Conservation (phyloP, 2,329 filamentous ascomycete species). For the Clathrospora elynae region DNA sequence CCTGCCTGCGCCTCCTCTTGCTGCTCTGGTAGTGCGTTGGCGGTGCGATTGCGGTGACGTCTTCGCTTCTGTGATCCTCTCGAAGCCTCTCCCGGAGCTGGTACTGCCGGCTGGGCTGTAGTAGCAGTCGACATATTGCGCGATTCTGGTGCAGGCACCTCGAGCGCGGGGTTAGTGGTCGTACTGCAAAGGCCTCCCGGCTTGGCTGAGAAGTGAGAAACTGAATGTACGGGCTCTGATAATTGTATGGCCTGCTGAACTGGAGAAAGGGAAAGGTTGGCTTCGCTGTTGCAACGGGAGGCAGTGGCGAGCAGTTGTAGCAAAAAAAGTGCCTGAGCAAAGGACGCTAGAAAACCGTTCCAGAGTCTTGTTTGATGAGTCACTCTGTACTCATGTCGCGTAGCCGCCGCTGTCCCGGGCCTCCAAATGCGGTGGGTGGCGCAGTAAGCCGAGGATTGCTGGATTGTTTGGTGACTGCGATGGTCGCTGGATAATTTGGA, state of each 20-base stretch:
- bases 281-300: neutral
- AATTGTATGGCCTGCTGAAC: conserved; percentile 41
- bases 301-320: conserved; percentile 30
- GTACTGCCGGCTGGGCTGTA: conserved; percentile 16
- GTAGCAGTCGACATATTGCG: conserved; percentile 31
- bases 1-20: conserved; percentile 25
- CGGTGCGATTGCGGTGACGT: conserved; percentile 33
- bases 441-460: conserved; percentile 1
- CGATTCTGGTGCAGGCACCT: conserved; percentile 4
- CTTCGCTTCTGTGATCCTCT: conserved; percentile 26
- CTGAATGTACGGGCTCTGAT: conserved; percentile 28
- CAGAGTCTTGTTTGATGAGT: conserved; percentile 16
- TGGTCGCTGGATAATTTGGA: conserved; percentile 2
- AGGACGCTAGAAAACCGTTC: conserved; percentile 11
- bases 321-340: neutral
- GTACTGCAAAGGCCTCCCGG: conserved; percentile 3
- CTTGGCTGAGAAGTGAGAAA: conserved; percentile 3
- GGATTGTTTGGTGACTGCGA: conserved; percentile 3
- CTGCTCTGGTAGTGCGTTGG: conserved; percentile 24
- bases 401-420: conserved; percentile 6
- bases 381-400: conserved; percentile 14
- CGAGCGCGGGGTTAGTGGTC: conserved; percentile 1
- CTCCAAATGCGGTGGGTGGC: conserved; percentile 17
- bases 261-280: conserved; percentile 15
- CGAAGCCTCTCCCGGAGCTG: conserved; percentile 19